Base-by-base conservation (phyloP, 1,284 basidiomycete species). In the Sporisorium graminicola region DNA sequence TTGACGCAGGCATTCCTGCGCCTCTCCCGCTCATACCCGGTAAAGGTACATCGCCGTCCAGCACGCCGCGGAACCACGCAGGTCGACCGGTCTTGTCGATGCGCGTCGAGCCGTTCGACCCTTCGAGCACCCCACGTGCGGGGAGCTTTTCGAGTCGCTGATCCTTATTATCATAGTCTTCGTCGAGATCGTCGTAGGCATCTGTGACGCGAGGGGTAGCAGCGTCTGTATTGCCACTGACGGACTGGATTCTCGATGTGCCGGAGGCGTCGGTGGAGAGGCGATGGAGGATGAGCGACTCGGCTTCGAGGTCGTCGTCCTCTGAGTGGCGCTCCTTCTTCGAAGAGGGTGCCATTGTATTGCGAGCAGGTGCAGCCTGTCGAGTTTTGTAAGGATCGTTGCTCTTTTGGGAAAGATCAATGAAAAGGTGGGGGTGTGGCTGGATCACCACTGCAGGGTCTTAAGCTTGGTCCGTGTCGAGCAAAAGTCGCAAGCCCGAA, bases 51-150 rank as follows among this genome's bases (percentile, higher is more conserved):
- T 75, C 67, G 31, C 72, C 73, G 10, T 64, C 47, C 16, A 81
- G 58, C 9, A 73, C 29, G 13, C 63, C 58, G 12, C 68, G 54
- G 37, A 82, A 69, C 81, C 81, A 82, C 14, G 73, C 74, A 12
- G 81, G 81, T 40, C 81, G 46, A 2, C 81, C 81, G 1, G 79
- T 79, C 59, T 80, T 82, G 65, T 82, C 80, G 55, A 79, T 67
- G 16, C 60, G 43, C 3, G 68, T 71, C 13, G 66, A 64, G 8
- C 35, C 35, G 33, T 75, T 75, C 20, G 76, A 79, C n/a, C 59
- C 61, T 57, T 73, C 68, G 8, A 70, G 52, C 51, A 65, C 57
- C 20, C 71, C 79, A 6, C 68, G 62, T 4, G 65, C 50, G 8
- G 67, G 69, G 0, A 70, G 66, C 64, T 76, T 70, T n/a, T 65